A percentile compares a stretch with the other conserved stretches of the same genome.
Evolutionary conservation across 805 yeast species (phyloP).

Genomic region (Cephaloascus albidus): DNA sequence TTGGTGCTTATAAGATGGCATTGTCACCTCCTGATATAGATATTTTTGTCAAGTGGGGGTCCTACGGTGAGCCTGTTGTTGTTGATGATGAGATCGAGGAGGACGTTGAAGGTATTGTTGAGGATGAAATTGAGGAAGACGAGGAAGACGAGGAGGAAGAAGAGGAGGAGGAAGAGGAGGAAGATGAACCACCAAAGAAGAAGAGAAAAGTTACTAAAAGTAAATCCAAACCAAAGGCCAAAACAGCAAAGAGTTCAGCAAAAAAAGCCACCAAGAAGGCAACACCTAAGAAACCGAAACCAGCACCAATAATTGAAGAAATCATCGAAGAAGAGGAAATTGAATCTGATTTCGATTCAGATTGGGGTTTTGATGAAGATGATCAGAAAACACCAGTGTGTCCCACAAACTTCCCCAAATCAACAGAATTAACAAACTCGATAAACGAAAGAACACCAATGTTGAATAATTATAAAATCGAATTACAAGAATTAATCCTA

Average conservation of each 20-base stretch:
- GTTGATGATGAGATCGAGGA: constrained; percentile 7
- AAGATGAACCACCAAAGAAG: constrained; percentile 1
- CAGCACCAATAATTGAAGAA: constrained; percentile 7
- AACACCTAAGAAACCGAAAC: constrained; percentile 19
- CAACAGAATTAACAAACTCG: constrained; percentile 5
- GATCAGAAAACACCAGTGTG: constrained; percentile 9
- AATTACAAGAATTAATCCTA: constrained; percentile 9
- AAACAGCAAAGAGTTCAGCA: constrained; percentile 1
- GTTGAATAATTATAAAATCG: constrained; percentile 16
- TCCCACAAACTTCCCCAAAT: constrained; percentile 5
- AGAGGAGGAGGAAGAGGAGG: constrained; percentile 7
- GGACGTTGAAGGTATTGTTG: constrained; percentile 31
- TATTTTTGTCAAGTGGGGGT: constrained; percentile 31
- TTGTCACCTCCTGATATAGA: constrained; percentile 38
- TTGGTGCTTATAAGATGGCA: constrained; percentile 46
- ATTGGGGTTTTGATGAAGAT: constrained; percentile 10
- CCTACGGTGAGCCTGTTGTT: constrained; percentile 26
- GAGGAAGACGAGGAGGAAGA: constrained; percentile 12
- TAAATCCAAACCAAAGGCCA: neutral
- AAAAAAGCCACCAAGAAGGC: constrained; percentile 11
- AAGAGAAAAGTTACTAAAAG: constrained; percentile 1
- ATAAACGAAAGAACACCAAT: constrained; percentile 8
- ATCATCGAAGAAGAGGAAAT: constrained; percentile 3
- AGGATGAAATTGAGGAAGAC: constrained; percentile 30
- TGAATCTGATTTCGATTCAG: constrained; percentile 7